A percentile compares a stretch with the other conserved stretches of the same genome.
Conservation (phyloP, 108 stramenopile genomes). For the Cylindrotheca fusiformis region DNA sequence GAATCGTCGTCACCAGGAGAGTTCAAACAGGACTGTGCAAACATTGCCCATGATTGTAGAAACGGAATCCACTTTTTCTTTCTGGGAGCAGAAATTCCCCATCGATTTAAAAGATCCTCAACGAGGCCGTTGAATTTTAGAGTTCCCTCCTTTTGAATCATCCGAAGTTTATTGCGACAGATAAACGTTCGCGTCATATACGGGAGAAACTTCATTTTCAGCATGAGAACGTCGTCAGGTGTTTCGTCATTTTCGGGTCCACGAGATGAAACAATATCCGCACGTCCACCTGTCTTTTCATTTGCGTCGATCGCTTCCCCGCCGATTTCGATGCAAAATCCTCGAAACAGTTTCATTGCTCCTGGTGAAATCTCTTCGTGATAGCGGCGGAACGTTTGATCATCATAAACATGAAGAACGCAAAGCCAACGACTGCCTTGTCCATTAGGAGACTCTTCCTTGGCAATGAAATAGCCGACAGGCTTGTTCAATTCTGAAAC, state of each 20-base stretch:
- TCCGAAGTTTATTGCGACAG: conserved; percentile 67
- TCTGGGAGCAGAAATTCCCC: conserved; percentile 59
- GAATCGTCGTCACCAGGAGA: conserved; percentile 2
- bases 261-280: neutral
- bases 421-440: conserved; percentile 39
- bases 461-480: conserved; percentile 49
- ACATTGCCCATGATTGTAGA: conserved; percentile 60
- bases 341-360: conserved; percentile 76
- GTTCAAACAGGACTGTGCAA: conserved; percentile 26
- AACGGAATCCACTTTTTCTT: conserved; percentile 64
- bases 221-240: conserved; percentile 67
- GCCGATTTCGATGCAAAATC: conserved; percentile 59
- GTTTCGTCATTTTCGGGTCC: neutral
- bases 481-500: conserved; percentile 41
- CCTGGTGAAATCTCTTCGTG: conserved; percentile 16
- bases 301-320: neutral
- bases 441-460: conserved; percentile 6
- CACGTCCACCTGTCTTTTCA: neutral
- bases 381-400: conserved; percentile 60
- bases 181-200: conserved; percentile 87
- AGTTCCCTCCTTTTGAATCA: conserved; percentile 33
- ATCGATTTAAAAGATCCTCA: conserved; percentile 42
- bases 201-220: conserved; percentile 87
- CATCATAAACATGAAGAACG: conserved; percentile 63
- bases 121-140: conserved; percentile 50